Conservation (phyloP, 73 alveolate genomes). For the Tetrahymena malaccensis region DNA sequence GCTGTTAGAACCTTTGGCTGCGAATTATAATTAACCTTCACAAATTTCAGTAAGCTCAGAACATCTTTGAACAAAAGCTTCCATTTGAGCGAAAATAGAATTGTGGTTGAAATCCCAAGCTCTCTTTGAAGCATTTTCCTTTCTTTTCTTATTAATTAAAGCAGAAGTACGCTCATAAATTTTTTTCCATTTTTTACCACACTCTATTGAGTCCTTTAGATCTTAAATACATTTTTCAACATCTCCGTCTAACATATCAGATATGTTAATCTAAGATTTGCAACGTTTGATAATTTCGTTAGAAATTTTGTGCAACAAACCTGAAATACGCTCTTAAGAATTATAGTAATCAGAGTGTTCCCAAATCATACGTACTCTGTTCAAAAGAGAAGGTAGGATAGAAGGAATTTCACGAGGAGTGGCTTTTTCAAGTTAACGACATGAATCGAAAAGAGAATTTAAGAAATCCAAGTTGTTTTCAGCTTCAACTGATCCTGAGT, state of each 20-base stretch:
- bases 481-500: constrained; percentile 77
- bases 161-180: constrained; percentile 45
- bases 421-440: constrained; percentile 67
- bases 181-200: constrained; percentile 90
- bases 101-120: constrained; percentile 69
- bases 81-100: constrained; percentile 98
- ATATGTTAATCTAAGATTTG: constrained; percentile 70
- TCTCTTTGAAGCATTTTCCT: constrained; percentile 39
- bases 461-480: constrained; percentile 69
- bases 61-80: constrained; percentile 99
- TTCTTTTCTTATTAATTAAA: constrained; percentile 46
- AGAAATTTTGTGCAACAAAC: constrained; percentile 85
- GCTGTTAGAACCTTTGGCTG: constrained; percentile 76
- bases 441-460: constrained; percentile 74
- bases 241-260: constrained; percentile 86
- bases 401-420: constrained; percentile 81
- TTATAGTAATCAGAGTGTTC: constrained; percentile 80
- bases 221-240: constrained; percentile 87
- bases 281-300: constrained; percentile 84
- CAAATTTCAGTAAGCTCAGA: constrained; percentile 97
- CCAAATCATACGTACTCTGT: constrained; percentile 75
- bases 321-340: constrained; percentile 80
- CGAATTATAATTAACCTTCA: constrained; percentile 94
- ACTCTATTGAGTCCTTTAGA: constrained; percentile 75
- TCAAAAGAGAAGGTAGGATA: constrained; percentile 69